These are phyloP conservation scores for Aspergillus transmontanensis DNA, from an alignment of 2,329 filamentous ascomycete genomes.

Conservation along the genomic window DNA sequence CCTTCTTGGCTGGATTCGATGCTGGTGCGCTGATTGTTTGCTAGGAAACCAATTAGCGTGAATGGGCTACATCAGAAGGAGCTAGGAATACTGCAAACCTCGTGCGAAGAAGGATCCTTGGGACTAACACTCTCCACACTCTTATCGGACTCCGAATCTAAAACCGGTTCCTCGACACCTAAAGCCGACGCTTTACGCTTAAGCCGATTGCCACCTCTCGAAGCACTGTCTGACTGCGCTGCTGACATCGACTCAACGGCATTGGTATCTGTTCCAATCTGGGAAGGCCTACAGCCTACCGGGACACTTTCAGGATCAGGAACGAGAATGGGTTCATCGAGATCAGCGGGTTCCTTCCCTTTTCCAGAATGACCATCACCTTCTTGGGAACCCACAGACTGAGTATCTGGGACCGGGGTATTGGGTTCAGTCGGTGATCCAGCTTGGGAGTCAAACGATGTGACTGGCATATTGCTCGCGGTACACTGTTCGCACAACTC, in stretches of 20 bases:
- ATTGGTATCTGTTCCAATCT: no score
- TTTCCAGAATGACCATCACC: not conserved
- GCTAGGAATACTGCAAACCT: not conserved
- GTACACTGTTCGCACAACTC: not conserved
- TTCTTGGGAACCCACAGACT: not conserved
- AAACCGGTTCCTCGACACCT: not conserved
- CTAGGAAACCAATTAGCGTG: not conserved
- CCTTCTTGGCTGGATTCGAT: slow-evolving; percentile 2
- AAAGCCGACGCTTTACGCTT: not conserved
- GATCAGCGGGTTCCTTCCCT: not conserved
- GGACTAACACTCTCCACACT: not conserved
- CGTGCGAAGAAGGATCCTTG: not conserved
- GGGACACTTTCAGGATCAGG: not conserved
- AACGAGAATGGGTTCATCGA: not conserved
- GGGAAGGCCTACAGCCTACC: not conserved
- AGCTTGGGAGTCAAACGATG: not conserved
- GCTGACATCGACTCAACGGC: not conserved
- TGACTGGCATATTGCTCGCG: not conserved
- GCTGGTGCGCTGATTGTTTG: not conserved
- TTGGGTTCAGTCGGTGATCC: not conserved
- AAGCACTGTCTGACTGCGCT: not conserved
- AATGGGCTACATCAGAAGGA: not conserved
- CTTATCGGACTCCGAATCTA: not conserved
- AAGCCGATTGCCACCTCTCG: no score
- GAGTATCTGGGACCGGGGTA: not conserved